Percentiles rank a stretch among this genome's conserved stretches.
Evolutionary conservation across 176 grass and related monocot species (phyloP).

Genomic region (Puccinellia tenuiflora): DNA sequence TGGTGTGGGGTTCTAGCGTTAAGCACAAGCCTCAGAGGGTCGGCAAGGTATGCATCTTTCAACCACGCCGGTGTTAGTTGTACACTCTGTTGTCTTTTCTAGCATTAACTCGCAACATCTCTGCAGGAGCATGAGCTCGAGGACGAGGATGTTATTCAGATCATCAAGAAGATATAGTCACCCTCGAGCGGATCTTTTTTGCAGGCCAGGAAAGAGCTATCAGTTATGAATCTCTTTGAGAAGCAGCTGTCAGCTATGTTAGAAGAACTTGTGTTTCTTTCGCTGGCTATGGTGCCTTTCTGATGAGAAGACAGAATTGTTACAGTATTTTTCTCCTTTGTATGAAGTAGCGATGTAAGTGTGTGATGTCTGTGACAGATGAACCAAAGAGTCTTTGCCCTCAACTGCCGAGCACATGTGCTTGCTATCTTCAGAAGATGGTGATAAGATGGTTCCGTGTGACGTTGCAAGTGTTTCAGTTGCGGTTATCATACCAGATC

Average conservation of each 20-base stretch:
- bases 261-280: not conserved
- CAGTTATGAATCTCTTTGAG: slow-evolving; percentile 20
- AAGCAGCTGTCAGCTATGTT: not conserved
- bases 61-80: not conserved
- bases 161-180: slow-evolving; percentile 85
- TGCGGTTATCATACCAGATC: too few relatives aligned
- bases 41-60: slow-evolving; percentile 62
- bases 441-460: not conserved
- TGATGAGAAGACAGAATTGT: not conserved
- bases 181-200: not conserved
- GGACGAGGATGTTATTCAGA: slow-evolving; percentile 96
- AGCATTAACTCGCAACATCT: not conserved
- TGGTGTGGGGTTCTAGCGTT: slow-evolving; percentile 94
- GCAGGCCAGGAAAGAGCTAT: not conserved
- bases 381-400: not conserved
- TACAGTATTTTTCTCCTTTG: not conserved
- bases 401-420: slow-evolving; percentile 1
- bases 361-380: not conserved
- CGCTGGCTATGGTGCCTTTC: slow-evolving; percentile 7
- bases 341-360: not conserved
- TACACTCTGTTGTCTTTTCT: not conserved
- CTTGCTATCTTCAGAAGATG: slow-evolving; percentile 15
- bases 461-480: not conserved
- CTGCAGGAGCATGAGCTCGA: slow-evolving; percentile 93
- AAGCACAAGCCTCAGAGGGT: slow-evolving; percentile 99